Base-by-base conservation (phyloP, 192 early-diverging fungal genomes). In the Thoreauomyces humboldtii region DNA sequence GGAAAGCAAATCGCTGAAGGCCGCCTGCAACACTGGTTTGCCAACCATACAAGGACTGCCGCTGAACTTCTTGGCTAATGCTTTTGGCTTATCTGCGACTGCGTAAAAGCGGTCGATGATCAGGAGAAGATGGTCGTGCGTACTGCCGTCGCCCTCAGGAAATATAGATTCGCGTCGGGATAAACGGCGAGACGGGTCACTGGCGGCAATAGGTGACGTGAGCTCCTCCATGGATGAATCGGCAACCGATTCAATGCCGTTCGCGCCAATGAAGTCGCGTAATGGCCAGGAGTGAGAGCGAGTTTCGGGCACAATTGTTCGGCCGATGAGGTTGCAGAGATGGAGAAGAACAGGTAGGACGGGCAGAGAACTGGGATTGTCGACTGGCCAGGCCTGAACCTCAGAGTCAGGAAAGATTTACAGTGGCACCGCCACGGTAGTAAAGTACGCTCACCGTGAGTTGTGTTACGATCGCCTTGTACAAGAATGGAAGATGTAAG, bases 401-500 rank as follows among this genome's bases (percentile, higher is more conserved):
- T n/a, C n/a, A n/a, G n/a, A n/a, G n/a, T n/a, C n/a, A n/a, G n/a
- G n/a, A n/a, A n/a, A n/a, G n/a, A n/a, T n/a, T n/a, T n/a, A n/a
- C n/a, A n/a, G n/a, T n/a, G n/a, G n/a, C n/a, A n/a, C n/a, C n/a
- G n/a, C n/a, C n/a, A n/a, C n/a, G n/a, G n/a, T n/a, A n/a, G n/a
- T n/a, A n/a, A n/a, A n/a, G n/a, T n/a, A 17, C 3, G 44, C 44
- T 22, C 2, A 2, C 44, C 31, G 11, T 34, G 9, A 56, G 42
- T 29, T 48, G 67, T 19, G 48, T 14, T 12, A 90, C 61, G 11
- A 89, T 53, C 5, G 78, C 75, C 28, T 84, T 76, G 50, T 92
- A 53, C 22, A 91, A 82, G 67, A 93, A 77, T 0, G 94, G 92
- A 1, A 94, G 56, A 65, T 96, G 94, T 38, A 94, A 79, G 27